Percentiles rank a stretch among this genome's conserved stretches.
These are phyloP conservation scores for Dovyalis caffra DNA, from an alignment of 345 rosid species.

Conservation along the genomic window DNA sequence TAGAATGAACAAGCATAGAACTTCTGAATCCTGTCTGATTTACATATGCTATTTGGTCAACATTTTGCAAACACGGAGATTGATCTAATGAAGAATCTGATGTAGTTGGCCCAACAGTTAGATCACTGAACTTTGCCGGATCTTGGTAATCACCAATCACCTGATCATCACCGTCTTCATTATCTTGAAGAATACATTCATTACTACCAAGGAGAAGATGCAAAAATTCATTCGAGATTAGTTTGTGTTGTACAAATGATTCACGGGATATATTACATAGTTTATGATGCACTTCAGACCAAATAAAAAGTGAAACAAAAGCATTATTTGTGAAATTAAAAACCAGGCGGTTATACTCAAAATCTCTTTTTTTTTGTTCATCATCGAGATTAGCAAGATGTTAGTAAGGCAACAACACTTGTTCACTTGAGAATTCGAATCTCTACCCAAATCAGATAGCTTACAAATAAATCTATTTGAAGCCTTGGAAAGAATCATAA, in stretches of 20 bases:
- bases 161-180: slow-evolving; percentile 5
- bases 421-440: too few relatives aligned
- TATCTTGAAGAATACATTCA: slow-evolving; percentile 31
- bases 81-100: slow-evolving; percentile 18
- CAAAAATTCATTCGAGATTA: neutral
- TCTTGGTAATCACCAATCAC: slow-evolving; percentile 25
- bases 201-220: neutral
- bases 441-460: too few relatives aligned
- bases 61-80: slow-evolving; percentile 18
- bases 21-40: slow-evolving; percentile 26
- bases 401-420: too few relatives aligned
- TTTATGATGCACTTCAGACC: too few relatives aligned
- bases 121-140: slow-evolving; percentile 12
- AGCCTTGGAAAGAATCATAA: too few relatives aligned
- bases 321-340: too few relatives aligned
- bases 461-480: too few relatives aligned
- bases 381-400: too few relatives aligned
- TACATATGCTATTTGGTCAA: slow-evolving; percentile 17
- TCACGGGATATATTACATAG: too few relatives aligned
- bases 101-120: neutral
- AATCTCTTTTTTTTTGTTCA: too few relatives aligned
- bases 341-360: too few relatives aligned
- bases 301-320: too few relatives aligned
- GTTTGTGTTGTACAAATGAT: neutral
- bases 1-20: slow-evolving; percentile 38